phyloP scores from a whole-genome alignment of 371 early-diverging fungal genomes.

The Rhizomucor pusillus region DNA sequence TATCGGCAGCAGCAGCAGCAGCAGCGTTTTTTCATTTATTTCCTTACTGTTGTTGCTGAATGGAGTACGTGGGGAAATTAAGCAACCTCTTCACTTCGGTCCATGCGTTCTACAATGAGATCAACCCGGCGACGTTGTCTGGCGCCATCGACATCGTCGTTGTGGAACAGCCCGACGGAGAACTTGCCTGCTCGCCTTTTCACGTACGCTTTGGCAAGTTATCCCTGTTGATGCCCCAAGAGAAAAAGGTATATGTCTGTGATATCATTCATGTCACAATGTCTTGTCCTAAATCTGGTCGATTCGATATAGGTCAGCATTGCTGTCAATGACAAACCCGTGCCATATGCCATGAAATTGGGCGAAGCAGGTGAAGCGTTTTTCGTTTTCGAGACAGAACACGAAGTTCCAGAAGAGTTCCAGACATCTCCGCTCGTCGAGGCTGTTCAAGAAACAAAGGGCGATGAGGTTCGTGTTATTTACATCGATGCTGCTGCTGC shows the following conservation, averaged over 20 bases:
- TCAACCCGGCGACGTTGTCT: conserved; percentile 97
- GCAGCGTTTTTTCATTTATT: no score
- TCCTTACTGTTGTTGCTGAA: conserved; percentile 3
- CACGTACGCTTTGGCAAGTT: conserved; percentile 99
- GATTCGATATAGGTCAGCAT: conserved; percentile 76
- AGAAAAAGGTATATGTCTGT: conserved; percentile 88
- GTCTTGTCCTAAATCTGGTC: no score
- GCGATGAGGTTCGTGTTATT: conserved; percentile 30
- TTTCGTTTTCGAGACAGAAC: conserved; percentile 92
- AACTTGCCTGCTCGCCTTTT: conserved; percentile 91
- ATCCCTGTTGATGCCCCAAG: conserved; percentile 83
- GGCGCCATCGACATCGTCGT: conserved; percentile 99
- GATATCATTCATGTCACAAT: no score
- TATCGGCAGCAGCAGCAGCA: background rate
- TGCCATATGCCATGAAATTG: conserved; percentile 91
- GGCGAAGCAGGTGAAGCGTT: conserved; percentile 99
- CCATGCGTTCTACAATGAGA: conserved; percentile 91
- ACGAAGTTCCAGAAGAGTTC: conserved; percentile 84
- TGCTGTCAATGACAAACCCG: conserved; percentile 80
- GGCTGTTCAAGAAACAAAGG: conserved; percentile 39
- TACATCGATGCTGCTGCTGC: background rate
- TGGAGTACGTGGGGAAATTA: conserved; percentile 47
- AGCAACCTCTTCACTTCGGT: conserved; percentile 69
- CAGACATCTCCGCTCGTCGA: conserved; percentile 88
- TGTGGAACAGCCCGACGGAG: conserved; percentile 81